Evolutionary conservation across 2,329 filamentous ascomycete genomes (phyloP).

Genomic region (Tolypocladium amazonense): DNA sequence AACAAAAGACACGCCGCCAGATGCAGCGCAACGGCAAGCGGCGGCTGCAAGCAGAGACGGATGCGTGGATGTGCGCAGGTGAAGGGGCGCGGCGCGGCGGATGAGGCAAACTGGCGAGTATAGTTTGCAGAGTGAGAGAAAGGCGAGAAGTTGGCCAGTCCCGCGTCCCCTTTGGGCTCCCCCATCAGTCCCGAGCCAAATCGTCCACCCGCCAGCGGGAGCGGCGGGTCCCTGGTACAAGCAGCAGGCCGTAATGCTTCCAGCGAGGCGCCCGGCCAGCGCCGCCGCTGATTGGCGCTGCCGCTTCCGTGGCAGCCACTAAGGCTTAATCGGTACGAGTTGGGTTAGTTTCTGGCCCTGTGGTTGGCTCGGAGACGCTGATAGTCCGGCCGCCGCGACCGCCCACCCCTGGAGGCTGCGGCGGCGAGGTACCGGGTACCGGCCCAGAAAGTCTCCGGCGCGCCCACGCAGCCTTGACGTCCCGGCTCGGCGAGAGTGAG

Average conservation of each 20-base stretch:
- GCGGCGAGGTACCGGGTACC: neutral
- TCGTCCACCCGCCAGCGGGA: neutral
- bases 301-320: conserved; percentile 10
- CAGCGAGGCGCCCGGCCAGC: neutral
- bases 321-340: conserved; percentile 15
- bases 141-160: neutral
- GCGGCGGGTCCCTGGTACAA: neutral
- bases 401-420: conserved; percentile 5
- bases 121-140: neutral
- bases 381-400: conserved; percentile 18
- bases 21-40: neutral
- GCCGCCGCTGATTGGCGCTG: neutral
- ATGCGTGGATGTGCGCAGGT: neutral
- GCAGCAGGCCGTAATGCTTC: neutral
- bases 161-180: neutral
- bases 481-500: neutral
- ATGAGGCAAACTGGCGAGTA: neutral
- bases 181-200: neutral
- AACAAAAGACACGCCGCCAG: neutral
- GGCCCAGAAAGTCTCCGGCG: neutral
- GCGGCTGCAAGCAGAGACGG: neutral
- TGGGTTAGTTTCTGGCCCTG: conserved; percentile 3
- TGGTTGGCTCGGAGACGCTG: conserved; percentile 17
- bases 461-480: neutral
- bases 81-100: neutral